phyloP scores from a whole-genome alignment of 2,329 filamentous ascomycete species.

The Aspergillus proliferans region DNA sequence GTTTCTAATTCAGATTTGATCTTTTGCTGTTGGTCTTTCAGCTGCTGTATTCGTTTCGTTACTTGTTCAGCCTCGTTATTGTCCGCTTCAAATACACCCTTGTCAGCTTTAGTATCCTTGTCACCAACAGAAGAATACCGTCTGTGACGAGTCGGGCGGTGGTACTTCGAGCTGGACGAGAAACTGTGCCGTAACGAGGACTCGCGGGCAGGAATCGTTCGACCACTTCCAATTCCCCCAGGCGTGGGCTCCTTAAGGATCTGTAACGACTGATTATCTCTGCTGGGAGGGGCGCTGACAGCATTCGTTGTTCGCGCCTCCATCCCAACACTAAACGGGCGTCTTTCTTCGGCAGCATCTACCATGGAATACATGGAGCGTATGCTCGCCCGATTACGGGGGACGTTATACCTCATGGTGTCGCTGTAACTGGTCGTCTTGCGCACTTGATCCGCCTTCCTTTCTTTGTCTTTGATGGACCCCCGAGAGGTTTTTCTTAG shows the following conservation, averaged over 20 bases:
- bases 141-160: constrained; percentile 45
- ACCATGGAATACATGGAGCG: constrained; percentile 39
- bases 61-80: constrained; percentile 49
- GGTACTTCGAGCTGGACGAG: constrained; percentile 48
- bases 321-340: constrained; percentile 13
- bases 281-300: constrained; percentile 17
- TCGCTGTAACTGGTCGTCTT: constrained; percentile 31
- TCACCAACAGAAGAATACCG: constrained; percentile 32
- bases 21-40: constrained; percentile 52
- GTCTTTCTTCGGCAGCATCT: constrained; percentile 35
- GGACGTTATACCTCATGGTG: constrained; percentile 24
- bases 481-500: constrained; percentile 34
- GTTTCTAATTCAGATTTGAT: constrained; percentile 45
- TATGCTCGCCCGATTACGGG: constrained; percentile 33
- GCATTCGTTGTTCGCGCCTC: constrained; percentile 13
- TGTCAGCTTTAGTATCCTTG: constrained; percentile 35
- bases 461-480: constrained; percentile 31
- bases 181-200: constrained; percentile 58
- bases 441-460: constrained; percentile 25
- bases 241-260: constrained; percentile 25
- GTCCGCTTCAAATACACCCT: constrained; percentile 31
- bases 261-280: constrained; percentile 32
- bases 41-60: constrained; percentile 51
- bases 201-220: constrained; percentile 59
- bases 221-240: constrained; percentile 40